Percentiles rank a stretch among this genome's conserved stretches.
Evolutionary conservation across 129 eudicot species (phyloP).

Genomic region (Lactuca saligna): DNA sequence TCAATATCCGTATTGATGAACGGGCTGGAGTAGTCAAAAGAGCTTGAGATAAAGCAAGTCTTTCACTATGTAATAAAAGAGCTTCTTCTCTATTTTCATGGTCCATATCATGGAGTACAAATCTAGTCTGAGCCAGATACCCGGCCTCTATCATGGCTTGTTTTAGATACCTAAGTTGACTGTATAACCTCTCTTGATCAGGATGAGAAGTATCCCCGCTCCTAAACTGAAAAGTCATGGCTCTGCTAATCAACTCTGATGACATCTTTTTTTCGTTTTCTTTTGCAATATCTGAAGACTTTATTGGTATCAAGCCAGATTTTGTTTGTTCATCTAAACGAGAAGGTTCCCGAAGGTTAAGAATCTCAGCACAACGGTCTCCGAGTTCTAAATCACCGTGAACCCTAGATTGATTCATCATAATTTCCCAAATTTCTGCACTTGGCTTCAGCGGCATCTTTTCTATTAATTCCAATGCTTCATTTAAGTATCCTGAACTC

Average conservation of each 20-base stretch:
- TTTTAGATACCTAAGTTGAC: neutral
- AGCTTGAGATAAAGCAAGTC: slow-evolving; percentile 34
- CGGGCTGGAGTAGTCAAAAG: slow-evolving; percentile 37
- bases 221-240: neutral
- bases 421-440: neutral
- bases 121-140: slow-evolving; percentile 35
- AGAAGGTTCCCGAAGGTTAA: neutral
- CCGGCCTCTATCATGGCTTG: slow-evolving; percentile 32
- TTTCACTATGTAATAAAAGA: slow-evolving; percentile 40
- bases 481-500: neutral
- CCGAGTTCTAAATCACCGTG: neutral
- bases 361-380: neutral
- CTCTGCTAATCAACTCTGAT: too few relatives aligned
- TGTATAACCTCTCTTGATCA: neutral
- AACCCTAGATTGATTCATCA: neutral
- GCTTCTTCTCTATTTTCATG: slow-evolving; percentile 42
- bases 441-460: neutral
- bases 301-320: neutral
- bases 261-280: neutral
- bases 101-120: slow-evolving; percentile 38
- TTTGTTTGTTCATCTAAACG: neutral
- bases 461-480: slow-evolving; percentile 5
- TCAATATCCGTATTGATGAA: slow-evolving; percentile 24
- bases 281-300: neutral
- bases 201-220: neutral